Evolutionary conservation across 2,329 filamentous ascomycete species (phyloP).

Genomic region (Hypoxylon rubiginosum): DNA sequence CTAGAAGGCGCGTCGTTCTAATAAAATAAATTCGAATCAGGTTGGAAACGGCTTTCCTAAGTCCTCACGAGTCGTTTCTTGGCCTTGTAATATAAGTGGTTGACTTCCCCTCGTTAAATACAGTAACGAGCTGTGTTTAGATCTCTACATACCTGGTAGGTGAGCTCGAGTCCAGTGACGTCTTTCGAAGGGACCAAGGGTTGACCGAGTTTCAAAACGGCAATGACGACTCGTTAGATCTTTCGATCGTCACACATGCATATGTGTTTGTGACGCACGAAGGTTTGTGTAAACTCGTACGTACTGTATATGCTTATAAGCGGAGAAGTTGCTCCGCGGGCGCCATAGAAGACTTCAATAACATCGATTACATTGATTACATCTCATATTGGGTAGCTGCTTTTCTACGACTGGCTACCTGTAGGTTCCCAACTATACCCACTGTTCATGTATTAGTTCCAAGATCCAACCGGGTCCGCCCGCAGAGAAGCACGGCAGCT

Average conservation of each 20-base stretch:
- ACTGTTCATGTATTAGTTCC: slow-evolving; percentile 15
- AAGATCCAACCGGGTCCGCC: slow-evolving; percentile 4
- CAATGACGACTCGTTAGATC: slow-evolving; percentile 13
- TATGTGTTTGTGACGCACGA: slow-evolving; percentile 16
- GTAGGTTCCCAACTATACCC: slow-evolving; percentile 21
- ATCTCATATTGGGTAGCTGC: slow-evolving; percentile 5
- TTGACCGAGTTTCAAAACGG: background rate
- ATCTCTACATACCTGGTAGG: no score
- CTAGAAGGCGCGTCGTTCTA: background rate
- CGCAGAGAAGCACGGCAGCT: slow-evolving; percentile 17
- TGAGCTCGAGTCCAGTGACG: slow-evolving; percentile 11
- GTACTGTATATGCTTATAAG: slow-evolving; percentile 7
- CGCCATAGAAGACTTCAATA: background rate
- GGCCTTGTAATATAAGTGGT: slow-evolving; percentile 11
- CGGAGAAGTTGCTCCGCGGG: slow-evolving; percentile 35
- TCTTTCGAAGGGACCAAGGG: slow-evolving; percentile 10
- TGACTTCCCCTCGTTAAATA: background rate
- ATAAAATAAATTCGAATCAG: background rate
- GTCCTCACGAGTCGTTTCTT: background rate
- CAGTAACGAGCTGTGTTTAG: slow-evolving; percentile 8
- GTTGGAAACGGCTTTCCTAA: background rate
- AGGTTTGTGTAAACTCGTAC: background rate
- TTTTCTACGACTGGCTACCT: background rate
- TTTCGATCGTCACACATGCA: slow-evolving; percentile 17
- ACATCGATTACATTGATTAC: background rate